A percentile compares a stretch with the other conserved stretches of the same genome.
phyloP scores from a whole-genome alignment of 352 stramenopile genomes.

The Pythium periplocum region DNA sequence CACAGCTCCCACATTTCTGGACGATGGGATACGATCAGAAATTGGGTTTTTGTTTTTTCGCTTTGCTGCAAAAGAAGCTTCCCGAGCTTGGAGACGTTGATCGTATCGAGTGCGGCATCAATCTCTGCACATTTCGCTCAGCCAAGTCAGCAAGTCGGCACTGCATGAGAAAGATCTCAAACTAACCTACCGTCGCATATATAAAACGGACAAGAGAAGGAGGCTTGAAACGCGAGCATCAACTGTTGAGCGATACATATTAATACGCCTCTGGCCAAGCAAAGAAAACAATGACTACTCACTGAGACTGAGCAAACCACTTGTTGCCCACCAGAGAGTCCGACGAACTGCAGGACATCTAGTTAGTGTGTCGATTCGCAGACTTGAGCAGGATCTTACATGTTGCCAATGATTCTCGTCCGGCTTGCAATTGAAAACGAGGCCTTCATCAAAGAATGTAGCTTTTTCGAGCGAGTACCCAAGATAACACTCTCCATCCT shows the following conservation, averaged over 20 bases:
- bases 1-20: conserved; percentile 30
- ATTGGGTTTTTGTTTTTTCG: conserved; percentile 19
- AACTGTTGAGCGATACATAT: conserved; percentile 11
- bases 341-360: conserved; percentile 20
- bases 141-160: too few species aligned
- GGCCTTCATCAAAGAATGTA: conserved; percentile 27
- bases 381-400: conserved; percentile 1
- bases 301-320: conserved; percentile 32
- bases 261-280: neutral
- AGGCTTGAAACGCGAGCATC: conserved; percentile 31
- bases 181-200: conserved; percentile 27
- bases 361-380: neutral
- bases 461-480: conserved; percentile 25
- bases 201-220: conserved; percentile 31
- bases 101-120: conserved; percentile 30
- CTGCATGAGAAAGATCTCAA: too few species aligned
- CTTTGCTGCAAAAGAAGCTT: conserved; percentile 21
- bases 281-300: conserved; percentile 1
- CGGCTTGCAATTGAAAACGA: conserved; percentile 35
- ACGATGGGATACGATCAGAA: conserved; percentile 30
- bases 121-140: conserved; percentile 18
- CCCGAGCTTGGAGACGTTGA: conserved; percentile 28
- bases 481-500: conserved; percentile 38
- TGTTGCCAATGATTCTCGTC: conserved; percentile 33
- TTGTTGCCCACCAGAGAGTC: conserved; percentile 34